phyloP scores from a whole-genome alignment of 176 grass and related monocot genomes.

The sorghum (Sorghum bicolor) region DNA sequence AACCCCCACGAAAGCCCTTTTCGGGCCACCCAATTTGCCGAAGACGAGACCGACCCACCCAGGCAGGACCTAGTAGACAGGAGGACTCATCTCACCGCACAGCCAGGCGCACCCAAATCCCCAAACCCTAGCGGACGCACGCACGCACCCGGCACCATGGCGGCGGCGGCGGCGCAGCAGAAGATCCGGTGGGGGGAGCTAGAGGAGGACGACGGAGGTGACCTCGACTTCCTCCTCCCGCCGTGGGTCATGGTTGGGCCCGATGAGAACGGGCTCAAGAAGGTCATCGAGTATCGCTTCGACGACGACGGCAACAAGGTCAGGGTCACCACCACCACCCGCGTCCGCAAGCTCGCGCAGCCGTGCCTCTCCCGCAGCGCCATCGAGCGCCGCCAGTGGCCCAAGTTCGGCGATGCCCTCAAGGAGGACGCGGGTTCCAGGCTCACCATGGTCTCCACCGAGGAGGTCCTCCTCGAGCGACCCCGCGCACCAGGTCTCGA shows the following conservation, averaged over 20 bases:
- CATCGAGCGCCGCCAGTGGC: slow-evolving; percentile 70
- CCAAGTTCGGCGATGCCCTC: slow-evolving; percentile 78
- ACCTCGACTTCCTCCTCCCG: too few relatives aligned
- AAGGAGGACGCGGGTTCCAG: slow-evolving; percentile 60
- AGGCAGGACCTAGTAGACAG: too few relatives aligned
- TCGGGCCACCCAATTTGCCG: background rate
- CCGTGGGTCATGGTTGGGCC: too few relatives aligned
- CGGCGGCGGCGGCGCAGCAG: too few relatives aligned
- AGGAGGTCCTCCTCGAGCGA: slow-evolving; percentile 82
- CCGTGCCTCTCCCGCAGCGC: slow-evolving; percentile 70
- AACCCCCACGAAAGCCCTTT: background rate
- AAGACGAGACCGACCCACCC: too few relatives aligned
- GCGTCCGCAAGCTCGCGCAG: slow-evolving; percentile 49
- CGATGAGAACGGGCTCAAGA: too few relatives aligned
- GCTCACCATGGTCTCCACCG: slow-evolving; percentile 89
- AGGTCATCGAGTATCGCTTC: too few relatives aligned
- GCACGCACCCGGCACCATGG: too few relatives aligned
- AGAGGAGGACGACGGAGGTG: too few relatives aligned
- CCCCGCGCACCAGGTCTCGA: slow-evolving; percentile 70
- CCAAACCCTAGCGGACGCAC: background rate
- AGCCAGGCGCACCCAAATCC: background rate
- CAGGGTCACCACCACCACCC: too few relatives aligned
- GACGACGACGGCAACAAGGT: too few relatives aligned
- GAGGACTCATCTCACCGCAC: too few relatives aligned
- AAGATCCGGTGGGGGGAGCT: slow-evolving; percentile 23